These are phyloP conservation scores for Fraxinus paxiana DNA, from an alignment of 305 asterid species.

Conservation along the genomic window DNA sequence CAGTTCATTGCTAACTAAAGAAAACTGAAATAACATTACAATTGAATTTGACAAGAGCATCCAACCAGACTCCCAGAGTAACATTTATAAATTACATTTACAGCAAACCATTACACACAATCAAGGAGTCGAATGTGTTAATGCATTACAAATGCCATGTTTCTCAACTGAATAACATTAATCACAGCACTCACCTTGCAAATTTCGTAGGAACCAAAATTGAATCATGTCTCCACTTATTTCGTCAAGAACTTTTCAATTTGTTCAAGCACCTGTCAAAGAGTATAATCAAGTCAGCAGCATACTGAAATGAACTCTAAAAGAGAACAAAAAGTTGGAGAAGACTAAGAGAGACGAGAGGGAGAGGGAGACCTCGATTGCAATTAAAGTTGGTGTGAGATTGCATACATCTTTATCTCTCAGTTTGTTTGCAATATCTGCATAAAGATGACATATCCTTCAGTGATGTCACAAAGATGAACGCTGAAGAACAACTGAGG, in stretches of 20 bases:
- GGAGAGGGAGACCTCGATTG: slow-evolving; percentile 54
- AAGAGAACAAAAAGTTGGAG: neutral
- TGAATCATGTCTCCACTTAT: neutral
- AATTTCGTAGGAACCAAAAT: neutral
- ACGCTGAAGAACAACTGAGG: neutral
- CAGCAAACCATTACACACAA: neutral
- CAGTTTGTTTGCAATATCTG: slow-evolving; percentile 59
- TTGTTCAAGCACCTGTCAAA: slow-evolving; percentile 57
- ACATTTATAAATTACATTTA: neutral
- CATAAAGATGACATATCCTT: neutral
- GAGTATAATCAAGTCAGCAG: slow-evolving; percentile 16
- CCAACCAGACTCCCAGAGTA: neutral
- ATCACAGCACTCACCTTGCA: neutral
- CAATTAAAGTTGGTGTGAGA: slow-evolving; percentile 61
- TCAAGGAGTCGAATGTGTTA: neutral
- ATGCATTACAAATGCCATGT: neutral
- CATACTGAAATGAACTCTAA: neutral
- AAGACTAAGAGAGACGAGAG: slow-evolving; percentile 1
- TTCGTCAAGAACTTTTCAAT: slow-evolving; percentile 52
- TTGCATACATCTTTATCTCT: slow-evolving; percentile 55
- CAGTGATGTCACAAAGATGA: neutral
- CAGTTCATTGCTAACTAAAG: neutral
- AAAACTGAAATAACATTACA: neutral
- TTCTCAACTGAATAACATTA: neutral
- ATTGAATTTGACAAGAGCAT: neutral